Base-by-base conservation (phyloP, 768 basidiomycete genomes). In the Mycena filopes region DNA sequence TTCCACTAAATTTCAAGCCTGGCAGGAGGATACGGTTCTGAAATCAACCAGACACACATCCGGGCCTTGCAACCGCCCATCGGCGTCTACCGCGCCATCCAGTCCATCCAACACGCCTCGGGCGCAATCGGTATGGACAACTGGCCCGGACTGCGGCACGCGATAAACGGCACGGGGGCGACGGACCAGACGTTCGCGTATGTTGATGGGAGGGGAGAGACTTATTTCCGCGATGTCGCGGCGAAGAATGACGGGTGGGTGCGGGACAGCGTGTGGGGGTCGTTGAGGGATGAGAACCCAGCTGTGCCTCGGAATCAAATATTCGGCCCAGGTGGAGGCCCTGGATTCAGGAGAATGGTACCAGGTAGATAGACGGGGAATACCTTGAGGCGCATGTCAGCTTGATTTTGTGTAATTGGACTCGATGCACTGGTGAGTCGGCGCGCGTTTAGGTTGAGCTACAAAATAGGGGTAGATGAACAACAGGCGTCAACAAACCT, bases 191-290 rank as follows among this genome's bases (percentile, higher is more conserved):
- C 58, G 33, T 77, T 78, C 61, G 75, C 75, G 20, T 78, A 76
- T 53, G 60, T 71, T 7, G 75, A 77, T 58, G 74, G 68, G 31
- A 64, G 72, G 48, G 74, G 73, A 15, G 71, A 74, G 66, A 77
- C 74, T 1, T 77, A 77, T 61, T 77, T 76, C 63, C 71, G 76
- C 41, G 77, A 77, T 42, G 55, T 74, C 23, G 72, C 71, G 13
- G 70, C 77, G 28, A 75, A 76, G 66, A 76, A 77, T 60, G 77
- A 78, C 60, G 76, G 76, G 12, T 77, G 75, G 74, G 74, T 74
- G 40, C 67, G 42, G 38, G 75, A 79, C 60, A 55, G 49, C 25
- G 76, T 78, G 11, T 77, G 76, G 77, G 77, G 76, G 12, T 71
- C 72, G 9, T 59, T 76, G 62, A 63, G 68, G 16, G 68, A 74